Base-by-base conservation (phyloP, 352 stramenopile genomes). In the Globisporangium cederbergense region DNA sequence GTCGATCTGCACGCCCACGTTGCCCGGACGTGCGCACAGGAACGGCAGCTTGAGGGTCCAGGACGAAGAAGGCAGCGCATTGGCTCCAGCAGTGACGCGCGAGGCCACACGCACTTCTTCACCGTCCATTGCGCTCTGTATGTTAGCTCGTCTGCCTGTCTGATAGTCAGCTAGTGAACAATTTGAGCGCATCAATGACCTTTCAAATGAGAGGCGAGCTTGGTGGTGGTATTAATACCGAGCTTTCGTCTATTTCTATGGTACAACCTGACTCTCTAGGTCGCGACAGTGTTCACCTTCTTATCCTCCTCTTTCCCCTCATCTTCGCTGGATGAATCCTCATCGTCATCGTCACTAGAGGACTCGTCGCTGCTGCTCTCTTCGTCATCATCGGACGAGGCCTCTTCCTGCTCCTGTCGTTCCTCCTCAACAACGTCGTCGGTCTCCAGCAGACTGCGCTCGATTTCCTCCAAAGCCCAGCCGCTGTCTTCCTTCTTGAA, bases 1-100 rank as follows among this genome's bases (percentile, higher is more conserved):
- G 58, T 91, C 81, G 60, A 94, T 89, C 71, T 90, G 83, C 18
- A 92, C 77, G 45, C 86, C 83, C 20, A 94, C 77, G 60, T 92
- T 94, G 32, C 83, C 80, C 32, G 83, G 78, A 13, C 80, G 78
- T 30, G 83, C 86, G 32, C 65, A 70, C 18, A 91, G 47, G 45
- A 88, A 36, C 50, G 79, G 83, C 25, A 89, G 72, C 45, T 81
- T 83, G 14, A 70, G 58, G 22, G 25, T 54, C 69, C 69, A 71
- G 5, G 60, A 59, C 16, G 43, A 1, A 7, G 34, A 25, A 4
- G 16, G 20, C 10, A 10, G 18, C 22, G n/a, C 20, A 25, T 25
- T 36, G 42, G 3, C 34, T n/a, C 38, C 47, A 7, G 51, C 16
- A 13, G 40, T 45, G 38, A 55, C 55, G 11, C 34, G 42, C 11